These are phyloP conservation scores for Argentina anserina DNA, from an alignment of 306 rosid genomes.

Conservation along the genomic window DNA sequence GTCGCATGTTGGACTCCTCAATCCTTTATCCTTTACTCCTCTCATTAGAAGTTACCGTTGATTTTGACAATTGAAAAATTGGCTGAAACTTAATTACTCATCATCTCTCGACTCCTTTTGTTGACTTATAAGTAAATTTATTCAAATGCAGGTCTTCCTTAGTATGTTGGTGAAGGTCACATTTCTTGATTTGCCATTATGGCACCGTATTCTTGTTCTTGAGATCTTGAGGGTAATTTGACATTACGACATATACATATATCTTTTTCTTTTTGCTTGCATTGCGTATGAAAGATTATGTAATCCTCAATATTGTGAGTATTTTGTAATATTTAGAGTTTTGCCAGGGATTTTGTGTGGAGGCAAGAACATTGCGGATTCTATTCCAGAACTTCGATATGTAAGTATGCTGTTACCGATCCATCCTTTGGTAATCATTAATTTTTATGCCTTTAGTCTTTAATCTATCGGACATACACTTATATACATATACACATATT, in stretches of 20 bases:
- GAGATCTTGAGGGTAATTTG: constrained; percentile 89
- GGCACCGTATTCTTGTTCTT: constrained; percentile 99
- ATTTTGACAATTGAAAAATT: background rate
- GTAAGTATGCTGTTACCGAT: constrained; percentile 45
- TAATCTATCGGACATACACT: background rate
- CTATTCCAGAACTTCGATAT: constrained; percentile 92
- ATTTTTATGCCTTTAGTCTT: background rate
- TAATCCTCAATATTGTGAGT: background rate
- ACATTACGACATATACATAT: constrained; percentile 6
- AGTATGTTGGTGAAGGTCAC: constrained; percentile 94
- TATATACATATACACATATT: background rate
- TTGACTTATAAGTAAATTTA: background rate
- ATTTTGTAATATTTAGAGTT: constrained; percentile 23
- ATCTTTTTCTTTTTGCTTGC: constrained; percentile 7
- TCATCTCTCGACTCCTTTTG: background rate
- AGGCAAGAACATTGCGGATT: constrained; percentile 79
- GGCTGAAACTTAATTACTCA: background rate
- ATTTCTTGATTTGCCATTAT: constrained; percentile 90
- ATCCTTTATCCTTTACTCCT: background rate
- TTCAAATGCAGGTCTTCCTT: constrained; percentile 78
- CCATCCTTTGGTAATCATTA: background rate
- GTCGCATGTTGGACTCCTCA: background rate
- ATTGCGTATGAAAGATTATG: constrained; percentile 21
- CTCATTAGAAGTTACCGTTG: background rate
- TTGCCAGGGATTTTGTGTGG: constrained; percentile 89